A percentile compares a stretch with the other conserved stretches of the same genome.
These are phyloP conservation scores for Microsporum audouinii DNA, from an alignment of 2,329 filamentous ascomycete genomes.

Conservation along the genomic window DNA sequence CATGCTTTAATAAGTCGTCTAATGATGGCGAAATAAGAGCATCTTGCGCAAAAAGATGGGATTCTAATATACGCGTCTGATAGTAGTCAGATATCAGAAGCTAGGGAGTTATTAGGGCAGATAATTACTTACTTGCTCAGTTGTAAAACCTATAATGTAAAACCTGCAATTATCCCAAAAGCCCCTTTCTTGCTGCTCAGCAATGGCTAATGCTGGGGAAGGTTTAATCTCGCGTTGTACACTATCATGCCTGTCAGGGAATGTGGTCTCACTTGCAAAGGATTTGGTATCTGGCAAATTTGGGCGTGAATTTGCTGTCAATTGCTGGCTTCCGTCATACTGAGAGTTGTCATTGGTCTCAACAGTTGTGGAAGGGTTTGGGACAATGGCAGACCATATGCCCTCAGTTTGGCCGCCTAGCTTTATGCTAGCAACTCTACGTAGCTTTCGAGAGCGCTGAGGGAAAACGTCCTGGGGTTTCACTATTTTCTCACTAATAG, in stretches of 20 bases:
- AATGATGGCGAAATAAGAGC: constrained; percentile 29
- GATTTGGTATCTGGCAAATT: constrained; percentile 26
- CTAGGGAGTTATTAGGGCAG: neutral
- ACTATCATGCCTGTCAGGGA: constrained; percentile 17
- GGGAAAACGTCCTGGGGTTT: constrained; percentile 38
- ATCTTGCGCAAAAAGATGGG: constrained; percentile 33
- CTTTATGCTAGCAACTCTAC: constrained; percentile 77
- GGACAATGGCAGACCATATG: constrained; percentile 74
- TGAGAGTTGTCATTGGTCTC: constrained; percentile 11
- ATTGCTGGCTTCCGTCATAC: constrained; percentile 10
- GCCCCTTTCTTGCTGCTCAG: constrained; percentile 30
- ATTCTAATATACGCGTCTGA: constrained; percentile 28
- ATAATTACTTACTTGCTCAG: constrained; percentile 38
- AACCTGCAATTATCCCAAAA: constrained; percentile 47
- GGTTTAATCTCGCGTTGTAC: constrained; percentile 15
- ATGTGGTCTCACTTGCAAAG: constrained; percentile 30
- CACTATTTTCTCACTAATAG: constrained; percentile 22
- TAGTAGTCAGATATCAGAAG: constrained; percentile 3
- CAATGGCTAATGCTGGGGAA: constrained; percentile 12
- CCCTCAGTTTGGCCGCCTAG: constrained; percentile 66
- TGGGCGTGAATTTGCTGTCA: constrained; percentile 16
- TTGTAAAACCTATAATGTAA: constrained; percentile 49
- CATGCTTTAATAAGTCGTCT: constrained; percentile 24
- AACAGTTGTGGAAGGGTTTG: constrained; percentile 4
- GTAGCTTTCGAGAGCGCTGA: constrained; percentile 63